Evolutionary conservation across 306 rosid genomes (phyloP), one percentile per base, ranked within the genome.

Genomic region (Abrus pulchellus): DNA sequence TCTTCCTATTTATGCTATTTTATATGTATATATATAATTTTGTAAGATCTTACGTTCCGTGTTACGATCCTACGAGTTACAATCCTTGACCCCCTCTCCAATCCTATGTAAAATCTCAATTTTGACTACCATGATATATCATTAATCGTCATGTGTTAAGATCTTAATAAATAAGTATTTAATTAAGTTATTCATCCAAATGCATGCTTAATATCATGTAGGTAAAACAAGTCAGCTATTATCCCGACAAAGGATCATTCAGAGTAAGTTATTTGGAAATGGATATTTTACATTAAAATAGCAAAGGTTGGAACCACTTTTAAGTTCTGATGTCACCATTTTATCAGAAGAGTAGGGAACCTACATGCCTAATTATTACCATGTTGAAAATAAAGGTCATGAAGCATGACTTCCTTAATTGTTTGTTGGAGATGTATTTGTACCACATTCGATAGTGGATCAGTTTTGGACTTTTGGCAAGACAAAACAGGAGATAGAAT

Each of bases 231-330:
- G 34, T 30, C 29, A 64, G 30, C 53, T 36, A 7, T 72, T 20
- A 59, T 41, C 56, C 43, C 45, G 44, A 75, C 66, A 68, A 68
- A 68, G 20, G 57, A 64, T 70, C 48, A 72, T 43, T 64, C 12
- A 11, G 41, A 38, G 52, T 45, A 44, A 68, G 65, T 69, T 56
- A 68, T 63, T 29, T 68, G 74, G 20, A 33, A 43, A 67, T 27
- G 62, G 45, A 74, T 41, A 74, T 59, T 45, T 73, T 77, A 36
- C 5, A 68, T 40, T 14, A 65, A 73, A 73, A 59, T 43, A 66
- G n/a, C 9, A 64, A 62, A 76, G 29, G 45, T 33, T 9, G 14
- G 30, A 69, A 74, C 60, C 70, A 38, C 13, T 62, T 62, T 13
- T 38, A 59, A 43, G 11, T 52, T 66, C 68, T 60, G 10, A 41